These are phyloP conservation scores for Aspergillus hancockii DNA, from an alignment of 495 filamentous ascomycete species.

Conservation along the genomic window DNA sequence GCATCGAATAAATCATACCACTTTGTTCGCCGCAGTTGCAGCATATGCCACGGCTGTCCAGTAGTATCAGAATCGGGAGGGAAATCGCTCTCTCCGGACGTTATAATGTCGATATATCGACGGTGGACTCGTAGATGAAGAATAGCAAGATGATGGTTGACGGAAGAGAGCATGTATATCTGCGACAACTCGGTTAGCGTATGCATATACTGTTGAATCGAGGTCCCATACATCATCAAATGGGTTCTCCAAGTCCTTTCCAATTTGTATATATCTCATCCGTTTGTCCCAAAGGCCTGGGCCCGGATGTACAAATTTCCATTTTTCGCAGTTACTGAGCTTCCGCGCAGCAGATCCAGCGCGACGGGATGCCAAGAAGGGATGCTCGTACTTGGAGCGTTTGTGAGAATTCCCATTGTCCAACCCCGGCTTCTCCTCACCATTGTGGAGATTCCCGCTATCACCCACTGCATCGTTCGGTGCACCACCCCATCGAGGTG, in stretches of 20 bases:
- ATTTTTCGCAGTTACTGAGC: conserved; percentile 40
- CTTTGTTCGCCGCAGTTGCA: conserved; percentile 65
- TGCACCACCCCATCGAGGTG: conserved; percentile 75
- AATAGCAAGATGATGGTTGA: conserved; percentile 82
- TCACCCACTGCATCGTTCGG: conserved; percentile 62
- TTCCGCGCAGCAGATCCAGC: conserved; percentile 32
- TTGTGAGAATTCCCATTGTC: conserved; percentile 37
- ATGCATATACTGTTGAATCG: neutral
- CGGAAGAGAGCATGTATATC: conserved; percentile 77
- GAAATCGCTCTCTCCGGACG: conserved; percentile 32
- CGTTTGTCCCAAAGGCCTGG: conserved; percentile 75
- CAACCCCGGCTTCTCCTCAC: conserved; percentile 24
- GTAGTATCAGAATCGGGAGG: conserved; percentile 41
- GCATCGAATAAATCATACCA: conserved; percentile 78
- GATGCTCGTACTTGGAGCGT: conserved; percentile 41
- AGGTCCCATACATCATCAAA: conserved; percentile 54
- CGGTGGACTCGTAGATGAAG: conserved; percentile 72
- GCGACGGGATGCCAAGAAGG: conserved; percentile 36
- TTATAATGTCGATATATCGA: conserved; percentile 59
- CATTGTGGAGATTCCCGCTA: conserved; percentile 29
- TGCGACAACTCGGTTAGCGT: conserved; percentile 34
- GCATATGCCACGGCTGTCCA: conserved; percentile 62
- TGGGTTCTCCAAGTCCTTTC: conserved; percentile 50
- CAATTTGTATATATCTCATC: conserved; percentile 70
- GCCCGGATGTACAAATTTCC: conserved; percentile 61